Base-by-base conservation (phyloP, 2,329 filamentous ascomycete genomes). In the Diatrype stigma region DNA sequence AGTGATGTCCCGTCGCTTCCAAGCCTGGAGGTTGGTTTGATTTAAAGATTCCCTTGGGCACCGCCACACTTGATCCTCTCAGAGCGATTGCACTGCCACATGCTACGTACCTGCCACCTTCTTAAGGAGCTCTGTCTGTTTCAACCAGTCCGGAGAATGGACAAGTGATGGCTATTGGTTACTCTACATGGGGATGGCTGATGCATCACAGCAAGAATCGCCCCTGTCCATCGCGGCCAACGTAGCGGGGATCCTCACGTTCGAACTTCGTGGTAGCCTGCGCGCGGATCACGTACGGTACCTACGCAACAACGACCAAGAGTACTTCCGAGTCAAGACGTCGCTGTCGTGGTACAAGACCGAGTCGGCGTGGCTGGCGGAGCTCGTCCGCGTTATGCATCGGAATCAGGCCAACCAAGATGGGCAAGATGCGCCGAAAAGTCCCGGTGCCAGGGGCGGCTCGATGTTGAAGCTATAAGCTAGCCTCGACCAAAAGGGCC, bases 271-370 rank as follows among this genome's bases (percentile, higher is more conserved):
- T 76, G 28, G 68, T 73, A n/a, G 74, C 73, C n/a, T 77, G 74
- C 50, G 73, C 68, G 4, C 70, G 73, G 32, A 56, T 78, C 45
- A 72, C 65, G 7, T 75, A 75, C 51, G n/a, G n/a, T n/a, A 30
- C 26, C 61, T 78, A 22, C 72, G 71, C 35, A 74, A 74, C 54
- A 74, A 73, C 48, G 69, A 76, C 51, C 65, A 67, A 10, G 75
- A 78, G 59, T 77, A 75, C 50, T 73, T 77, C 53, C 70, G 69
- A 34, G 71, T 76, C 50, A 77, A 78, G 53, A 68, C 71, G 2
- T 72, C 69, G 3, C 63, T 77, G 6, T 71, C 67, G 7, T 77
- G 74, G 73, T 78, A 72, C 60, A 78, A 77, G 58, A 77, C 73
- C 0, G 74, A 77, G 60, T 73, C 71, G 2, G 63, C 67, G 6